Evolutionary conservation across 2,329 filamentous ascomycete genomes (phyloP), one percentile per base, ranked within the genome.

Genomic region (Xylariaceae sp.): DNA sequence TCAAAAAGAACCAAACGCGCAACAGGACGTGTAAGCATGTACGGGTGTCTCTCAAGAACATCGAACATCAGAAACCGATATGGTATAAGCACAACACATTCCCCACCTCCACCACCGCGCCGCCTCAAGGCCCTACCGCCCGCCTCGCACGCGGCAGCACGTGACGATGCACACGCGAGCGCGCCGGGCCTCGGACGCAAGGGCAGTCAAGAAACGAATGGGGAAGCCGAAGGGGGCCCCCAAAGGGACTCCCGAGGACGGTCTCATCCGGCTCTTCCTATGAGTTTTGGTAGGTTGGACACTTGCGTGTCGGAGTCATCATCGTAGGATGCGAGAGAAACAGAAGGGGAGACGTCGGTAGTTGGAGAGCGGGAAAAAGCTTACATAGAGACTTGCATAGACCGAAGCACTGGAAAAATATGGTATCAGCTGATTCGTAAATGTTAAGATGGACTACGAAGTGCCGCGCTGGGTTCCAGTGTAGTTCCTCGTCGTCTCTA

Each of bases 241-340:
- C 7, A 22, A 39, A n/a, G 21, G 42, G 10, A 18, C 22, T 18
- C 61, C 54, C 66, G 63, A 53, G 44, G 64, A 65, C 53, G 64
- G 67, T 68, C 67, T 68, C 62, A 68, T 67, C 68, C 67, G 67
- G 67, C 67, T 68, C 67, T 68, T 68, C 67, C 67, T 68, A 68
- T 66, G 52, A 56, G 55, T 52, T 57, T 53, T 52, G 50, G 61
- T 65, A 67, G 65, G 65, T 68, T 68, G 51, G 66, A 66, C 65
- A 67, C 65, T 66, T 64, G 60, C 62, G 64, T 66, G 67, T 66
- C 67, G 65, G 62, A 61, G 62, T 68, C 67, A 68, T 68, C 67
- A 68, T 68, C 13, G 55, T 48, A 54, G 47, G 53, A 50, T 49
- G 46, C 6, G 43, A 37, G 49, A 54, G 48, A 55, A 42, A 49